phyloP scores from a whole-genome alignment of 2,329 filamentous ascomycete species.

The Ascochyta pisi region DNA sequence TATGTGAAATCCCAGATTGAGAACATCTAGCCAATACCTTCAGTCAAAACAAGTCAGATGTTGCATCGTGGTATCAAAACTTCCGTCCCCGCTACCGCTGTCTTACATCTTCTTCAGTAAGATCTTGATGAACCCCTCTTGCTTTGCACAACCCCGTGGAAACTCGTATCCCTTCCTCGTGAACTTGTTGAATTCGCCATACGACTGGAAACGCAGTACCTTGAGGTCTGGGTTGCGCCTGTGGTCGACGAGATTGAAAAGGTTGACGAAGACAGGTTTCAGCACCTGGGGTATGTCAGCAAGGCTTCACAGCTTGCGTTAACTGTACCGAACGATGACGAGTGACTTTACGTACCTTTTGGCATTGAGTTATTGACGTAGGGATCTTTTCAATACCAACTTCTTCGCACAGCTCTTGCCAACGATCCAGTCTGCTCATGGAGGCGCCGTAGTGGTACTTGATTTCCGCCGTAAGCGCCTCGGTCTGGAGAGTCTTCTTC shows the following conservation, averaged over 20 bases:
- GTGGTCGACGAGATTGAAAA: conserved; percentile 34
- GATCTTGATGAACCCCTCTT: conserved; percentile 29
- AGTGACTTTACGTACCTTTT: conserved; percentile 10
- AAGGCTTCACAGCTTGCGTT: background rate
- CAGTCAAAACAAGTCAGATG: background rate
- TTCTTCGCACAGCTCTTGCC: conserved; percentile 37
- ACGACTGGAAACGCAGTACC: conserved; percentile 23
- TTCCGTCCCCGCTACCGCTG: background rate
- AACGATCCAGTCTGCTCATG: conserved; percentile 25
- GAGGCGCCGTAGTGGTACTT: conserved; percentile 25
- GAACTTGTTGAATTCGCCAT: conserved; percentile 21
- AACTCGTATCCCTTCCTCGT: conserved; percentile 25
- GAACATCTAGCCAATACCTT: background rate
- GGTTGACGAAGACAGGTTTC: conserved; percentile 31
- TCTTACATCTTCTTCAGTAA: conserved; percentile 20
- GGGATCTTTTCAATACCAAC: conserved; percentile 28
- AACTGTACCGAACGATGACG: background rate
- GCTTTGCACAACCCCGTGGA: conserved; percentile 30
- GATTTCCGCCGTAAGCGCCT: conserved; percentile 31
- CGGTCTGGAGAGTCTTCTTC: conserved; percentile 8
- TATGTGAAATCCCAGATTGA: background rate
- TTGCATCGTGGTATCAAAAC: background rate
- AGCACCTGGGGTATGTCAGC: conserved; percentile 24
- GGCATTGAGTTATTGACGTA: conserved; percentile 33
- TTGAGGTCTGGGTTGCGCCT: conserved; percentile 26